These are phyloP conservation scores for Silene latifolia DNA, from an alignment of 148 eudicot species.

Conservation along the genomic window DNA sequence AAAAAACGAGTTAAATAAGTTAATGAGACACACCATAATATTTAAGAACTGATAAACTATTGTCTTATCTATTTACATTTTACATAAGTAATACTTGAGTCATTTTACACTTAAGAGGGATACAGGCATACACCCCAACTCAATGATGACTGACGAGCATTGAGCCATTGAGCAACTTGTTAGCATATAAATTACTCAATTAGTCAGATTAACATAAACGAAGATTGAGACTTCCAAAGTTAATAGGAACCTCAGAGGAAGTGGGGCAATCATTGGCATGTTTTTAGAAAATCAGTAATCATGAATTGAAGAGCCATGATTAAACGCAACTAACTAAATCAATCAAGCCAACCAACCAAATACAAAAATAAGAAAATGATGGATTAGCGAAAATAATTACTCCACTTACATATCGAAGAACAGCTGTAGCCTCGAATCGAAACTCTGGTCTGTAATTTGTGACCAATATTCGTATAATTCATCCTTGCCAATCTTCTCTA, in stretches of 20 bases:
- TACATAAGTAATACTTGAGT: too few relatives aligned
- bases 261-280: not conserved
- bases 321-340: not conserved
- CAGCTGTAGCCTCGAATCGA: conserved; percentile 97
- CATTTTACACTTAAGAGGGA: too few relatives aligned
- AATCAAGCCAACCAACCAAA: not conserved
- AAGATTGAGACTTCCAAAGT: too few relatives aligned
- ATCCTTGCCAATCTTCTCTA: conserved; percentile 78
- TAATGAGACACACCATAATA: too few relatives aligned
- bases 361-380: conserved; percentile 4
- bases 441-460: conserved; percentile 94
- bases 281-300: not conserved
- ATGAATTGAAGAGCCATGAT: not conserved
- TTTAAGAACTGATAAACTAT: too few relatives aligned
- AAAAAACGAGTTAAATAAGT: too few relatives aligned
- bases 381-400: not conserved
- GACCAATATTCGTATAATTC: conserved; percentile 92
- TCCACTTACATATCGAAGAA: conserved; percentile 91
- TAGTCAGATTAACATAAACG: too few relatives aligned
- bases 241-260: not conserved
- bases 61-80: too few relatives aligned
- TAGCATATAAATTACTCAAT: too few relatives aligned
- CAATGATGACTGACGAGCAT: too few relatives aligned
- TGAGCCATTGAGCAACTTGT: too few relatives aligned
- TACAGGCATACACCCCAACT: too few relatives aligned